phyloP scores from a whole-genome alignment of 176 grass and related monocot species.

The Triticum dicoccoides region DNA sequence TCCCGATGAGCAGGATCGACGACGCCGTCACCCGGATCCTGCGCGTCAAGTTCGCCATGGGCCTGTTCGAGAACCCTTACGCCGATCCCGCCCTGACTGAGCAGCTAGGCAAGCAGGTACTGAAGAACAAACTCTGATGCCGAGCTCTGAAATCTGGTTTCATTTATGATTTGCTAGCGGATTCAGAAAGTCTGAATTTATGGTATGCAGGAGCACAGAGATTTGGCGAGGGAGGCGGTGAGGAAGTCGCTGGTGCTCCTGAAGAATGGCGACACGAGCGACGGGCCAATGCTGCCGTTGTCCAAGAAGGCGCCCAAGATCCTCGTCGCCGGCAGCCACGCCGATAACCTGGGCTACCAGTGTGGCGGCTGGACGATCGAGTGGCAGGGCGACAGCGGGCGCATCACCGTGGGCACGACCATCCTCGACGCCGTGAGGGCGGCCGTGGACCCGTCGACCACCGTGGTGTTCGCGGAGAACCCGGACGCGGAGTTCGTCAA shows the following conservation, averaged over 20 bases:
- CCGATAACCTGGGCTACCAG: conserved; percentile 95
- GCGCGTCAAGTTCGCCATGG: conserved; percentile 91
- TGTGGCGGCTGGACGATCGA: conserved; percentile 97
- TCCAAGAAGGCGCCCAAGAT: conserved; percentile 86
- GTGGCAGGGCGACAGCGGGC: conserved; percentile 72
- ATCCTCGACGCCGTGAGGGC: conserved; percentile 80
- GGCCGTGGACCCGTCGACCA: conserved; percentile 71
- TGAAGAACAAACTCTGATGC: background rate
- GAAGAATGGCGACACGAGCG: conserved; percentile 72
- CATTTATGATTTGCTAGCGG: no score
- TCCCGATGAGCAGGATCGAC: conserved; percentile 90
- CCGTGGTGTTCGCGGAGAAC: conserved; percentile 80
- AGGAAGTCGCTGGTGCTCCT: conserved; percentile 90
- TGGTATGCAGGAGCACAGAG: conserved; percentile 67
- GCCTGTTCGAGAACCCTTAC: conserved; percentile 88
- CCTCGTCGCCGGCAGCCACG: conserved; percentile 86
- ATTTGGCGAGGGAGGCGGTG: conserved; percentile 85
- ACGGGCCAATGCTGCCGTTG: conserved; percentile 59
- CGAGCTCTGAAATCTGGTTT: background rate
- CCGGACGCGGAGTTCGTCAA: conserved; percentile 64
- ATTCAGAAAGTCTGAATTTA: background rate
- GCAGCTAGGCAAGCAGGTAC: conserved; percentile 76
- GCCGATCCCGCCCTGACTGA: conserved; percentile 48
- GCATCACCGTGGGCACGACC: conserved; percentile 73
- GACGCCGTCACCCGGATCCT: conserved; percentile 88